Conservation (phyloP, 2,329 filamentous ascomycete genomes). For the Penicillium verrucosum region DNA sequence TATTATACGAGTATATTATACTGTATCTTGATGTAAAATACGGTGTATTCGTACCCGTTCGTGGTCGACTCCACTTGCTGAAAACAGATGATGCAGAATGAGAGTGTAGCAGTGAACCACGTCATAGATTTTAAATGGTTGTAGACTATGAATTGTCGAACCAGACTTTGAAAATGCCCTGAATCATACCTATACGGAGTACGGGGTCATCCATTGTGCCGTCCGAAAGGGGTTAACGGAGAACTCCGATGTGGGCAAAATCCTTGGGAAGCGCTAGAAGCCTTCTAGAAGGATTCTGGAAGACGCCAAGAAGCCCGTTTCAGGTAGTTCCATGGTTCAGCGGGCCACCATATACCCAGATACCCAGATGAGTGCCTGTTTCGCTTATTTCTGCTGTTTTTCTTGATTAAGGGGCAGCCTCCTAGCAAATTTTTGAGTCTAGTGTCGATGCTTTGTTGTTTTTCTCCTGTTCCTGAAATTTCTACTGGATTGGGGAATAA, state of each 20-base stretch:
- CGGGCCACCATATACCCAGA: not conserved
- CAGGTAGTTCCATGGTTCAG: slow-evolving; percentile 3
- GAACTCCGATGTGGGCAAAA: slow-evolving; percentile 14
- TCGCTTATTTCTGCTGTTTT: not conserved
- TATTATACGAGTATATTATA: not conserved
- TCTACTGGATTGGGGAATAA: not conserved
- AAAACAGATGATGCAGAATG: slow-evolving; percentile 1
- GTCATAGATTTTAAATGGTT: slow-evolving; percentile 12
- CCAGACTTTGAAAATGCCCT: not conserved
- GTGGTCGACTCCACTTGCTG: not conserved
- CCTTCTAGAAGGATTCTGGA: slow-evolving; percentile 34
- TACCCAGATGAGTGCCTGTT: not conserved
- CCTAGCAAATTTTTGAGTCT: not conserved
- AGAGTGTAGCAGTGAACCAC: not conserved
- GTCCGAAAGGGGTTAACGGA: not conserved
- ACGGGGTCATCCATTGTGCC: not conserved
- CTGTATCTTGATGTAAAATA: not conserved
- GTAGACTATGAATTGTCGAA: not conserved
- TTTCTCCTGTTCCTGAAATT: slow-evolving; percentile 1
- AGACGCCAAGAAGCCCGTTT: slow-evolving; percentile 24
- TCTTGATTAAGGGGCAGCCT: not conserved
- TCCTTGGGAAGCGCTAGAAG: slow-evolving; percentile 24
- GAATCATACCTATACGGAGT: not conserved
- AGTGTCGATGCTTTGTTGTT: not conserved
- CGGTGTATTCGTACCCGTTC: not conserved